A percentile compares a stretch with the other conserved stretches of the same genome.
phyloP scores from a whole-genome alignment of 2,329 filamentous ascomycete species.

The Fusarium cyanostomum region DNA sequence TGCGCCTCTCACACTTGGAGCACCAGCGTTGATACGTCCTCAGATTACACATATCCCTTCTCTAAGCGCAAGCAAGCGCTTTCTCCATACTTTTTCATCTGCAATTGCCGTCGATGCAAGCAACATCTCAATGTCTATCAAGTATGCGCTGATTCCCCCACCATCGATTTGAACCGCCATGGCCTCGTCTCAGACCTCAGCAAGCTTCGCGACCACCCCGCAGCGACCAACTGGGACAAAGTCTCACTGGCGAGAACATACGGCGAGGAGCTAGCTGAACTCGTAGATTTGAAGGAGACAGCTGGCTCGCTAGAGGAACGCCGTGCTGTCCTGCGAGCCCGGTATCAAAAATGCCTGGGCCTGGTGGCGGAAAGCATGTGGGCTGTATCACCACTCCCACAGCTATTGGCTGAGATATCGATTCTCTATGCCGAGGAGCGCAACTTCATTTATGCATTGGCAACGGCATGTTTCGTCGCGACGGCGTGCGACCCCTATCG shows the following conservation, averaged over 20 bases:
- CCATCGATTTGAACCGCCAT: conserved; percentile 55
- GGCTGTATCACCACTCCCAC: conserved; percentile 60
- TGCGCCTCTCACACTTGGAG: background rate
- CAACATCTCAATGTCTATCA: conserved; percentile 65
- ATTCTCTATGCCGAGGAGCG: conserved; percentile 56
- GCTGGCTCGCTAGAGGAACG: conserved; percentile 43
- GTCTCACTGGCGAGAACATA: conserved; percentile 24
- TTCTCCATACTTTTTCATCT: conserved; percentile 62
- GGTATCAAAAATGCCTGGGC: conserved; percentile 38
- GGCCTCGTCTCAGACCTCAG: conserved; percentile 56
- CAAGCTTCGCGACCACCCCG: conserved; percentile 43
- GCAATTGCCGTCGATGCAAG: conserved; percentile 59
- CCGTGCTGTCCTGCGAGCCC: conserved; percentile 26
- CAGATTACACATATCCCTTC: conserved; percentile 60
- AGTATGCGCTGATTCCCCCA: conserved; percentile 55
- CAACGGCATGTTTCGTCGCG: conserved; percentile 58
- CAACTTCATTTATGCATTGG: conserved; percentile 56
- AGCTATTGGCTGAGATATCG: conserved; percentile 56
- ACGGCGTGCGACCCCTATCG: conserved; percentile 61
- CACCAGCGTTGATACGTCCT: background rate
- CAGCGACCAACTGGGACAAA: conserved; percentile 28
- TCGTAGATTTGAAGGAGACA: conserved; percentile 37
- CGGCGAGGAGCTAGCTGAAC: conserved; percentile 43
- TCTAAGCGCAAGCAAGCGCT: conserved; percentile 55
- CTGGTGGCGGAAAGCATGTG: conserved; percentile 50